Percentiles rank a stretch among this genome's conserved stretches.
Conservation (phyloP, 73 alveolate genomes). For the Paramecium primaurelia region DNA sequence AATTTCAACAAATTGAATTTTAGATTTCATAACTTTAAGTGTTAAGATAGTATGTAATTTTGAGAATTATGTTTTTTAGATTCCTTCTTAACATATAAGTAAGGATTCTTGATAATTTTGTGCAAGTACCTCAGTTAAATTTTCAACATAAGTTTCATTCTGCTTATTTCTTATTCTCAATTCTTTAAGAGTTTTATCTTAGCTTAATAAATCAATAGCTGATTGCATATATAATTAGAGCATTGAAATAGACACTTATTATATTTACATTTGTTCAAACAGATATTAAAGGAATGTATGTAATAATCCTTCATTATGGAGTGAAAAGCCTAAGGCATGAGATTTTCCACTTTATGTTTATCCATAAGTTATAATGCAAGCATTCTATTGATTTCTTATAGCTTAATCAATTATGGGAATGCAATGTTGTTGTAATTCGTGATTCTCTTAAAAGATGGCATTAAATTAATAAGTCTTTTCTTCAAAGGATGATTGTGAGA, state of each 20-base stretch:
- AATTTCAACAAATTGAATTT: slow-evolving; percentile 7
- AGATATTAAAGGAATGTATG: neutral
- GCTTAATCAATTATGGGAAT: neutral
- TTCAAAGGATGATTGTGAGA: slow-evolving; percentile 13
- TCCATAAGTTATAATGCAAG: neutral
- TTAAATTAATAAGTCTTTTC: neutral
- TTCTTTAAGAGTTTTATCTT: neutral
- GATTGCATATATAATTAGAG: neutral
- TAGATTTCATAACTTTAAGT: neutral
- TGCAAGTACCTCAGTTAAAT: neutral
- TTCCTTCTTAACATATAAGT: neutral
- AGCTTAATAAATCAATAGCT: neutral
- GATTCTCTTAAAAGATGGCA: neutral
- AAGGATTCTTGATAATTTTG: neutral
- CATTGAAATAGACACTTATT: neutral
- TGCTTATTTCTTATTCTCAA: neutral
- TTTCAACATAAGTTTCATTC: neutral
- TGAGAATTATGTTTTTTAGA: neutral
- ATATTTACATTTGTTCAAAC: slow-evolving; percentile 3
- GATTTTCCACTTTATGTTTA: neutral
- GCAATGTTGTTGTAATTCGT: neutral
- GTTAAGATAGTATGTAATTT: slow-evolving; percentile 11
- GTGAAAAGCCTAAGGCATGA: neutral
- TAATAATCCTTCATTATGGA: neutral
- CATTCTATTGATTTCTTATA: neutral